Evolutionary conservation across 108 stramenopile genomes (phyloP), one percentile per base, ranked within the genome.

Genomic region (Skeletonema potamos): DNA sequence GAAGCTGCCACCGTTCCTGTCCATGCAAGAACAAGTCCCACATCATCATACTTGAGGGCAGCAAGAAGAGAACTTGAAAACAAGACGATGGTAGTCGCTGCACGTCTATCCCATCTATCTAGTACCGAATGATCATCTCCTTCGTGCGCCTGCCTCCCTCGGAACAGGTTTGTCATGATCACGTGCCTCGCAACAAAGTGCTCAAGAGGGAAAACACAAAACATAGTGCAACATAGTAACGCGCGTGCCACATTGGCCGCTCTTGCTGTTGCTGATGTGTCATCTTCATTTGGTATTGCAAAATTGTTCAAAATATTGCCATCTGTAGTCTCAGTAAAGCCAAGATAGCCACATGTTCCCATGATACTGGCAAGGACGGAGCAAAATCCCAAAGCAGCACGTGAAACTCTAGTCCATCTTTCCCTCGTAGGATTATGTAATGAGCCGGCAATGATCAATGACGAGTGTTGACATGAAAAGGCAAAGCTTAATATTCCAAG

Each of bases 361-460:
- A 77, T 82, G 2, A 76, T 24, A 58, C 74, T 58, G 2, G 86
- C 81, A 57, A 94, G 64, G 2, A 34, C 34, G 13, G 65, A 65
- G 36, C 85, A 85, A 36, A 87, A 64, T 22, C 46, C 28, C n/a
- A 95, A 39, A 17, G 89, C 81, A 9, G 28, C 24, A 27, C 58
- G 10, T 4, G 94, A 87, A 2, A 88, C 88, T 36, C 9, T 70
- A 17, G 84, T 68, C 93, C 93, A 94, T 57, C 93, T 72, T 12
- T 62, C 64, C 24, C 74, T 67, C 10, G 94, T 90, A 11, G 94
- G 91, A 28, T 81, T 69, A 32, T 87, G 67, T 54, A 95, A 70
- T 10, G 87, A 88, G 44, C 91, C 91, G 9, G 94, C 91, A 82
- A 95, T 90, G 30, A 95, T 91, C 70, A 92, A 92, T 17, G 89